phyloP scores from a whole-genome alignment of 306 rosid genomes.

The Cicer chorassanicum region DNA sequence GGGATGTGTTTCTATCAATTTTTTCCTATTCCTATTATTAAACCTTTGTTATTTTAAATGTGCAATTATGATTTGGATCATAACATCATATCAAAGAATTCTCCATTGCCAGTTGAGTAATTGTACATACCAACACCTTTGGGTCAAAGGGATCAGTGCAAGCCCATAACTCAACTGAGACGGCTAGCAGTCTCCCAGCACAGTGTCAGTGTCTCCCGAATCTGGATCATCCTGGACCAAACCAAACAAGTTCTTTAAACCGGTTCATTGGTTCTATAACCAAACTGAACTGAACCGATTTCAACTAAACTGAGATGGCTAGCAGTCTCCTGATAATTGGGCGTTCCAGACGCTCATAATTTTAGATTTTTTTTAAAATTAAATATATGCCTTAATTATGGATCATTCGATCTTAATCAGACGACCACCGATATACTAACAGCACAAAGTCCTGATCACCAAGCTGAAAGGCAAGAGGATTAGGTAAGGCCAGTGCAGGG shows the following conservation, averaged over 20 bases:
- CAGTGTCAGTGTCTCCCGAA: neutral
- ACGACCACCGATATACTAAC: no score
- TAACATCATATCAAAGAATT: neutral
- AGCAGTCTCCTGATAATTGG: no score
- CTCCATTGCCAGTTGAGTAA: neutral
- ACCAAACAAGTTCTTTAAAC: no score
- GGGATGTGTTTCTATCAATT: neutral
- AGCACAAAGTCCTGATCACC: neutral
- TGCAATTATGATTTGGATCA: conserved; percentile 5
- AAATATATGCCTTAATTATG: no score
- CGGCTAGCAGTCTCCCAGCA: neutral
- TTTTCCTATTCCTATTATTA: neutral
- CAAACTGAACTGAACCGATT: no score
- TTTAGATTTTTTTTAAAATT: no score
- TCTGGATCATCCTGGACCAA: no score
- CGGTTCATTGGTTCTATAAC: no score
- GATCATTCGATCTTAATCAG: no score
- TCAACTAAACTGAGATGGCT: no score
- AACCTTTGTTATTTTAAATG: neutral
- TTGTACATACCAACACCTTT: neutral
- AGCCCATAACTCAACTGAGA: neutral
- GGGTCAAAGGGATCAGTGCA: neutral
- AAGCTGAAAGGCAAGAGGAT: neutral
- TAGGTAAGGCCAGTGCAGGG: neutral
- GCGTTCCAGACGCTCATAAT: no score